phyloP scores from a whole-genome alignment of 2,329 filamentous ascomycete species.

The Colletotrichum sidae region DNA sequence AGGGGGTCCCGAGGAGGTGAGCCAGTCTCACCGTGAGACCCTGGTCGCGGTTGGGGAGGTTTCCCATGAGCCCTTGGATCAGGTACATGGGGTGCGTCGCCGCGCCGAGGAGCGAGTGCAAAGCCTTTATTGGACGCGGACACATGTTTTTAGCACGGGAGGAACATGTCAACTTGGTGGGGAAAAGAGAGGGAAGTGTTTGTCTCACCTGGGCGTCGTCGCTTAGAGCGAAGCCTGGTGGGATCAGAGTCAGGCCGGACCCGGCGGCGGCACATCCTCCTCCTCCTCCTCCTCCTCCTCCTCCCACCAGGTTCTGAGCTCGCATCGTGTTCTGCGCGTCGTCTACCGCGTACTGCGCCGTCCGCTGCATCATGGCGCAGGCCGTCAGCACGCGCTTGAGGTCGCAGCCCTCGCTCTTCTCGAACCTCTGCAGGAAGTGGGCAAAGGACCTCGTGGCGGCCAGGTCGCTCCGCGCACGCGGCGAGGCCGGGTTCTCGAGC shows the following conservation, averaged over 20 bases:
- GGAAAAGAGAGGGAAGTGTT: conserved; percentile 2
- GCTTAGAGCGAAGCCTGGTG: conserved; percentile 11
- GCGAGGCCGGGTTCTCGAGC: conserved; percentile 29
- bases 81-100: conserved; percentile 36
- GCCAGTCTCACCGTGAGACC: conserved; percentile 27
- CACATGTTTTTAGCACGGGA: too few species aligned
- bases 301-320: conserved; percentile 18
- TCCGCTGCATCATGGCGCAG: conserved; percentile 32
- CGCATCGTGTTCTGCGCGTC: conserved; percentile 26
- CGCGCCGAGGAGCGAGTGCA: conserved; percentile 26
- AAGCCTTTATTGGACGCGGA: conserved; percentile 10
- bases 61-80: conserved; percentile 33
- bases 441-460: conserved; percentile 28
- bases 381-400: conserved; percentile 29
- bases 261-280: too few species aligned
- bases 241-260: conserved; percentile 13
- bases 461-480: conserved; percentile 23
- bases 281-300: background rate
- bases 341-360: conserved; percentile 27
- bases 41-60: conserved; percentile 35
- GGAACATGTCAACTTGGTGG: background rate
- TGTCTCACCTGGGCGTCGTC: conserved; percentile 24
- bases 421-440: conserved; percentile 32
- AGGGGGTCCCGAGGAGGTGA: conserved; percentile 28
- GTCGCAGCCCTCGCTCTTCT: conserved; percentile 29